Base-by-base conservation (phyloP, 208 protist species). In the Leptomonas pyrrhocoris region DNA sequence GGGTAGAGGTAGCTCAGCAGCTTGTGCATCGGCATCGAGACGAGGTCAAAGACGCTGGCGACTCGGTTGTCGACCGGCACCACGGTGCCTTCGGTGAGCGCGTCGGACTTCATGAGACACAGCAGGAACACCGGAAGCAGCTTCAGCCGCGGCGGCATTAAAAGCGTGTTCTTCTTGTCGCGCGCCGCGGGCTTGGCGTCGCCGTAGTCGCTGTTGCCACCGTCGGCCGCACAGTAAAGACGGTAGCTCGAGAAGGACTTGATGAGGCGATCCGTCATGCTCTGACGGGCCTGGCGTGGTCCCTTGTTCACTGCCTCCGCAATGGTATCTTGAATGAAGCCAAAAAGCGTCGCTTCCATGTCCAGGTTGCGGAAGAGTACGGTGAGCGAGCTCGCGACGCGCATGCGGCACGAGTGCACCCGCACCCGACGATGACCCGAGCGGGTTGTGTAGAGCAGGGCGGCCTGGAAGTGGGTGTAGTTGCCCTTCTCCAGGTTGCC, bases 111-210 rank as follows among this genome's bases (percentile, higher is more conserved):
- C 48, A 97, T 54, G 27, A 98, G 54, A 40, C 84, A 91, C 58
- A 96, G 73, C 46, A 83, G 61, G 71, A 94, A 98, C 23, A 98
- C 77, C 23, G 96, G 93, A 57, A 98, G 77, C 61, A 98, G 80
- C 77, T 97, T 96, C 57, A 98, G 81, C 2, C 89, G 81, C n/a
- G 92, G 85, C 11, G 97, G 97, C 84, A 98, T 87, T 21, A 98
- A 79, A 23, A 98, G 79, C 63, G 94, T 85, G 21, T 67, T 73
- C 64, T 67, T 75, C 31, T 81, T 81, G 18, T 69, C 63, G 4
- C 62, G 55, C 27, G 45, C 30, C 16, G 63, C 28, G 16, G 64
- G n/a, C 63, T 60, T 65, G 56, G 27, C 30, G 43, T 70, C 55
- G 38, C 67, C 63, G 48, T 58, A 67, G 2, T 77, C 71, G 40